Evolutionary conservation across 129 eudicot genomes (phyloP), one percentile per base, ranked within the genome.

Genomic region (Pulicaria dysenterica): DNA sequence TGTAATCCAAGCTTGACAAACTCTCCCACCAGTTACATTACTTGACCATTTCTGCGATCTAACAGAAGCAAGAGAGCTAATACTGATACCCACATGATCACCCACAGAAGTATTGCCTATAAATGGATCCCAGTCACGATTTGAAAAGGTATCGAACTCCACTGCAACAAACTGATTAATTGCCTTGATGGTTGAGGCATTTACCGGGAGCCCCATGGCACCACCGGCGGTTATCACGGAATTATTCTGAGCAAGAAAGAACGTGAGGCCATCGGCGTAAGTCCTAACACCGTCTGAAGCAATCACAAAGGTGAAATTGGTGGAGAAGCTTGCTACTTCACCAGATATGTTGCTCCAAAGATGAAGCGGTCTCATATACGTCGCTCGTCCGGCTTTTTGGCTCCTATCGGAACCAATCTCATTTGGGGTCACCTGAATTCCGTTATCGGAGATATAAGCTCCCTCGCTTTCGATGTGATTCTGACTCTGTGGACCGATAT

Each of bases 71-170:
- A 84, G 62, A 1, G 85, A 82, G 70, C 57, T 82, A 49, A 81
- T 13, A 34, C 51, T 64, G 41, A 81, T 83, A 41, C 85, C 92
- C 4, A 83, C 88, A 56, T 83, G 84, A 13, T 62, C 77, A 16
- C 61, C 79, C 0, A 51, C 1, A 3, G 67, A 10, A 37, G 5
- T 44, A 45, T 40, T 48, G 54, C 37, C 62, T 3, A 12, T 49
- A 5, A 8, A 1, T 4, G 73, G 79, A 58, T 82, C 85, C 90
- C 85, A 79, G 1, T 3, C 11, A 2, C 4, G 1, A 8, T 85
- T 67, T 10, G 2, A 5, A 51, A 14, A 75, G 4, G 83, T 86
- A 77, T 86, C 91, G 39, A 86, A 86, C 73, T 86, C 91, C 36
- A 86, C 85, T 0, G 91, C 91, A 31, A 86, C 73, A 77, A 83